phyloP scores from a whole-genome alignment of 2,329 filamentous ascomycete species.

The Penicillium sp. region DNA sequence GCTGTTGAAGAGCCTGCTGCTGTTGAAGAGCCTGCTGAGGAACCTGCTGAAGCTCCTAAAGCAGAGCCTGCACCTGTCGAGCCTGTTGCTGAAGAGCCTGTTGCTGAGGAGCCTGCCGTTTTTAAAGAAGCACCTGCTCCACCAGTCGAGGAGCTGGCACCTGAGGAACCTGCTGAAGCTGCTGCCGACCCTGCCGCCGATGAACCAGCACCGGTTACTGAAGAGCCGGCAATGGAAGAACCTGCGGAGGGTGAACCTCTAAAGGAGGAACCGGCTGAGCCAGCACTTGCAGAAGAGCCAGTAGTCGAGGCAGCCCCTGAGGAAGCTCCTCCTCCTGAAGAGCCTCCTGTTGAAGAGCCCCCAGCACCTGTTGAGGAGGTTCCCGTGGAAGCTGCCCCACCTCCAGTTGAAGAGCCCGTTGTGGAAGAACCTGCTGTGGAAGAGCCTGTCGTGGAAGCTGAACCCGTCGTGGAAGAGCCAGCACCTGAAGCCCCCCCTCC shows the following conservation, averaged over 20 bases:
- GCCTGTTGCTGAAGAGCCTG: background rate
- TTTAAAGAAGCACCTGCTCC: background rate
- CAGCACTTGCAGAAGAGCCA: background rate
- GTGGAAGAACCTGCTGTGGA: background rate
- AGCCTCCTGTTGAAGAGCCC: slow-evolving; percentile 14
- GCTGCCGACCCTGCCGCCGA: slow-evolving; percentile 8
- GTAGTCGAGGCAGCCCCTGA: slow-evolving; percentile 4
- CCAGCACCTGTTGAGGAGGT: background rate
- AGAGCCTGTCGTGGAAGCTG: background rate
- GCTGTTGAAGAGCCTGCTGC: background rate
- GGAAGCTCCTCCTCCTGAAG: slow-evolving; percentile 2
- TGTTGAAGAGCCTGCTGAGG: background rate
- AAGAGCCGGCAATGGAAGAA: background rate
- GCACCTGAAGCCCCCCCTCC: background rate
- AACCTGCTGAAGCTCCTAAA: background rate
- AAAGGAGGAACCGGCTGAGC: background rate
- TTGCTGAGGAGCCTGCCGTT: slow-evolving; percentile 2
- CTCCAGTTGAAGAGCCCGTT: slow-evolving; percentile 10
- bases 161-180: background rate
- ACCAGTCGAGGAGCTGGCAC: background rate
- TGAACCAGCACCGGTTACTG: background rate
- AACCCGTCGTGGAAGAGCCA: background rate
- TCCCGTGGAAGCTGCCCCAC: background rate
- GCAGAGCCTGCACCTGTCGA: background rate
- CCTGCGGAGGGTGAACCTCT: background rate